Conservation (phyloP, 768 basidiomycete genomes). For the Leccinum longicurvipes region DNA sequence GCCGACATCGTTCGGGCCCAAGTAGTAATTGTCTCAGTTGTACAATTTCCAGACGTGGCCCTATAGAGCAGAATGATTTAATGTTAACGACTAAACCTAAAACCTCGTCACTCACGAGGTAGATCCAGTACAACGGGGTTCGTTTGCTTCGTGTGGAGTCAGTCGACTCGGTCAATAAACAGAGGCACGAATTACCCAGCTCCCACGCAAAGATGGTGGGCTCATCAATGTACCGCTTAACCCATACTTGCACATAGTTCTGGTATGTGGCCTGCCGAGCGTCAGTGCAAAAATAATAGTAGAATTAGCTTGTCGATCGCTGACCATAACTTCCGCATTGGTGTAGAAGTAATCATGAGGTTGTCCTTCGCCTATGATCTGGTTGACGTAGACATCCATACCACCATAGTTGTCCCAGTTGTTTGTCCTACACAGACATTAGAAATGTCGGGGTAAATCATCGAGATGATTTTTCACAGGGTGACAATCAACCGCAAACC, state of each 20-base stretch:
- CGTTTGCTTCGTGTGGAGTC: constrained; percentile 5
- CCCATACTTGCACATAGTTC: neutral
- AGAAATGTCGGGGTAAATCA: neutral
- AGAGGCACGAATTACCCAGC: constrained; percentile 11
- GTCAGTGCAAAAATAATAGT: neutral
- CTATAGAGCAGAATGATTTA: neutral
- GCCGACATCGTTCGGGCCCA: constrained; percentile 56
- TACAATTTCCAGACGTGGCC: constrained; percentile 26
- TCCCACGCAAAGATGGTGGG: constrained; percentile 19
- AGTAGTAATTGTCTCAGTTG: constrained; percentile 47
- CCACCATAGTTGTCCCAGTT: constrained; percentile 25
- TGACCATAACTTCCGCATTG: constrained; percentile 12
- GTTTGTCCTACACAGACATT: constrained; percentile 9
- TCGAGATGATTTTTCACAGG: neutral
- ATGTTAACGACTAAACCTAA: neutral
- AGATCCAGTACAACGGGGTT: constrained; percentile 19
- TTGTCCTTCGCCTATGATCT: constrained; percentile 25
- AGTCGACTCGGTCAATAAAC: neutral
- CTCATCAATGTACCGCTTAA: neutral
- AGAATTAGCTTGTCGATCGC: neutral
- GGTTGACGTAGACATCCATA: constrained; percentile 29
- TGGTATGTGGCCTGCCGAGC: constrained; percentile 16
- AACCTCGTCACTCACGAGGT: neutral
- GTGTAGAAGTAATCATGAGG: constrained; percentile 31
- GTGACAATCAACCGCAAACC: neutral